Evolutionary conservation across 805 yeast species (phyloP).

Genomic region (Myxozyma sirexii): DNA sequence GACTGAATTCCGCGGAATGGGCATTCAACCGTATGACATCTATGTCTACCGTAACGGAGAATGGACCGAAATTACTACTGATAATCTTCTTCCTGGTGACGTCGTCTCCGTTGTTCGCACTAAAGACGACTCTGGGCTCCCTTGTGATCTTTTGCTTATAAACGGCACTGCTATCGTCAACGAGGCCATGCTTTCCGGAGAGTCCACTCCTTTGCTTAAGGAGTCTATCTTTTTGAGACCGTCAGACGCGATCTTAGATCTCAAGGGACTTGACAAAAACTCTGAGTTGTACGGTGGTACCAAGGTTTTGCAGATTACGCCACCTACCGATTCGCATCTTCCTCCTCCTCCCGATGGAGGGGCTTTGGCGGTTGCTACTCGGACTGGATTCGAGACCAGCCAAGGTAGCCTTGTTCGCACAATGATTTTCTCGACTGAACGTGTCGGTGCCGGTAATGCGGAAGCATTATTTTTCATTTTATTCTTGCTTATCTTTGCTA

Average conservation of each 20-base stretch:
- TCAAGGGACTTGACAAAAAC: slow-evolving; percentile 86
- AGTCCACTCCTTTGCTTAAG: slow-evolving; percentile 93
- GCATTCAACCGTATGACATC: slow-evolving; percentile 85
- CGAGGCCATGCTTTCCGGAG: slow-evolving; percentile 99
- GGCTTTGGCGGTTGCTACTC: slow-evolving; percentile 84
- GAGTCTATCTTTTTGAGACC: slow-evolving; percentile 90
- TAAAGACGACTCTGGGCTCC: slow-evolving; percentile 86
- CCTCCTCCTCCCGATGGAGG: slow-evolving; percentile 86
- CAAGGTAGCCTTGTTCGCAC: slow-evolving; percentile 97
- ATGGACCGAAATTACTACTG: slow-evolving; percentile 73
- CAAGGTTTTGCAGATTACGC: slow-evolving; percentile 78
- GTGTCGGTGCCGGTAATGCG: slow-evolving; percentile 92
- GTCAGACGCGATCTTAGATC: slow-evolving; percentile 61
- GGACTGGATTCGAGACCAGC: slow-evolving; percentile 97
- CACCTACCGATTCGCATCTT: slow-evolving; percentile 48
- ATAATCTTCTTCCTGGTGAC: slow-evolving; percentile 87
- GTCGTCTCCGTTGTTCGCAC: slow-evolving; percentile 68
- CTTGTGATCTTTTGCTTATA: slow-evolving; percentile 85
- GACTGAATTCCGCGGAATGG: slow-evolving; percentile 96
- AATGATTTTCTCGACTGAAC: slow-evolving; percentile 95
- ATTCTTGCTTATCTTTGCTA: slow-evolving; percentile 85
- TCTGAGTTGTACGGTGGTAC: slow-evolving; percentile 94
- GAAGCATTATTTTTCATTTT: slow-evolving; percentile 92
- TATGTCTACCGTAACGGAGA: slow-evolving; percentile 67
- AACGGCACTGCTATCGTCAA: slow-evolving; percentile 95